Conservation (phyloP, 306 rosid species). For the Corylus avellana region DNA sequence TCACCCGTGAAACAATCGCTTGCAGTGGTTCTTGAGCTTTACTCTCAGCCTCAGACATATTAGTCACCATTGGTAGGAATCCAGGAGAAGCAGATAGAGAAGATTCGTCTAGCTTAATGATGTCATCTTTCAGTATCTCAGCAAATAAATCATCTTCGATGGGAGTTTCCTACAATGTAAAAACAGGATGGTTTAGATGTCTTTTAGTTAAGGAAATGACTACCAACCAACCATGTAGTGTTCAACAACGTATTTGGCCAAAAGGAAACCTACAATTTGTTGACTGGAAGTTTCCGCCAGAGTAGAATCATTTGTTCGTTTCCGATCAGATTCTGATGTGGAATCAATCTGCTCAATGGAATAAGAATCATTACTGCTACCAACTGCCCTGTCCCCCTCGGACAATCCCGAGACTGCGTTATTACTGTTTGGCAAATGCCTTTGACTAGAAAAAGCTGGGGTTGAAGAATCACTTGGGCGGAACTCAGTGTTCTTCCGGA, state of each 20-base stretch:
- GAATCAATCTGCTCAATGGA: slow-evolving; percentile 71
- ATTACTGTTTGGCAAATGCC: slow-evolving; percentile 33
- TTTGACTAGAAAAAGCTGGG: slow-evolving; percentile 56
- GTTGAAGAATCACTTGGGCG: slow-evolving; percentile 45
- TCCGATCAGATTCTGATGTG: slow-evolving; percentile 53
- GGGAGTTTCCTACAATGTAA: slow-evolving; percentile 41
- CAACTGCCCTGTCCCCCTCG: slow-evolving; percentile 59
- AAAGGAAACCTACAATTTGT: slow-evolving; percentile 39
- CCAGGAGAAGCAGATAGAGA: slow-evolving; percentile 18
- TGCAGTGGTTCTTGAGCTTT: slow-evolving; percentile 29
- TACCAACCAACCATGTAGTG: background rate
- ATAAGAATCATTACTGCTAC: slow-evolving; percentile 67
- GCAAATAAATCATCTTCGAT: slow-evolving; percentile 78
- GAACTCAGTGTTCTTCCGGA: slow-evolving; percentile 72
- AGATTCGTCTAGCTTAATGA: slow-evolving; percentile 67
- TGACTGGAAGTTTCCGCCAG: slow-evolving; percentile 42
- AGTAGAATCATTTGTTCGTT: slow-evolving; percentile 40
- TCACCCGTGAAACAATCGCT: background rate
- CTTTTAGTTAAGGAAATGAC: background rate
- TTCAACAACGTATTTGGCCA: slow-evolving; percentile 1
- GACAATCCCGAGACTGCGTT: slow-evolving; percentile 32
- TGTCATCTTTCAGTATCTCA: slow-evolving; percentile 83
- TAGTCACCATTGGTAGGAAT: background rate
- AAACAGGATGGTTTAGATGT: slow-evolving; percentile 2
- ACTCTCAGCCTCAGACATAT: slow-evolving; percentile 29